Evolutionary conservation across 1,284 basidiomycete genomes (phyloP), one percentile per base, ranked within the genome.

Genomic region (Pseudozyma tsukubaensis): DNA sequence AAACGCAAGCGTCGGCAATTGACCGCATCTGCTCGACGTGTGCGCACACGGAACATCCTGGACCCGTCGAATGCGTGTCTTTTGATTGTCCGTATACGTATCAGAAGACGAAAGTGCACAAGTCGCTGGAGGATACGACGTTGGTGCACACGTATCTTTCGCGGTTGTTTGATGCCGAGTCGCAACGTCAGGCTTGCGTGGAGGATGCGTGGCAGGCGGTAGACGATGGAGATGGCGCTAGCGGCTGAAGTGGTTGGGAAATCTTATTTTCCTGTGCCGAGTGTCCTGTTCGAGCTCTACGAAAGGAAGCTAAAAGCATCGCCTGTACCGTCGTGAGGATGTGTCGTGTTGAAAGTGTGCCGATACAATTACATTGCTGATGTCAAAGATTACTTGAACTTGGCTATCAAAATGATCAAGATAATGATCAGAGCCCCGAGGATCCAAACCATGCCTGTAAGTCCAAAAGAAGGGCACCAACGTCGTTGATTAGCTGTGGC

Each of bases 41-140:
- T 50, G 66, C 78, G 1, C 35, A 45, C 34, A 56, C 61, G 52
- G 61, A 64, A 43, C 57, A 35, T 32, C 43, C 61, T 8, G 49
- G 45, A 2, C 14, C 55, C 9, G 62, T 71, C 8, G 76, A 79
- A 0, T 84, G 83, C 58, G 54, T 80, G 16, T 76, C 75, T 13
- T 29, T 79, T 9, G 81, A 83, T 45, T 84, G 83, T 49, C 74
- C 81, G 9, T 59, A 82, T 16, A 62, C 78, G 7, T 84, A 77
- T 52, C 60, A 76, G 18, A 80, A 77, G 48, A 34, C 56, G 3
- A 72, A 67, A 35, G 48, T 63, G 24, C 40, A 66, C 34, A 62
- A 59, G 24, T 29, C 51, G 18, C 44, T 64, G 19, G 21, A 68
- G 24, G 64, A 76, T 43, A 47, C 64, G 2, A 19, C 40, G 0